Conservation (phyloP, 1,139 yeast species). For the Protomyces pachydermus region DNA sequence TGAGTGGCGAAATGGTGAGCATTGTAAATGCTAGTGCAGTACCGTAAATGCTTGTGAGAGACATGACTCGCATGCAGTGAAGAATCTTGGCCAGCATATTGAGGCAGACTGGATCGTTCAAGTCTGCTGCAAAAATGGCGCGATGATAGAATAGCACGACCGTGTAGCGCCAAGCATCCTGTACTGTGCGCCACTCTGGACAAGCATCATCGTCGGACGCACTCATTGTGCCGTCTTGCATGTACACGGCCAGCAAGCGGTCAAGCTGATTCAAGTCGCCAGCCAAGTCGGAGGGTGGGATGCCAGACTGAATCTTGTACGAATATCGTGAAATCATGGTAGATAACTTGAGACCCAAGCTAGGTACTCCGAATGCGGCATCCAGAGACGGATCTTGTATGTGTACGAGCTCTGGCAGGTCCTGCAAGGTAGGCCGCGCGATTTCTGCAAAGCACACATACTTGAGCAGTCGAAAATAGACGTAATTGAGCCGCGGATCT, state of each 20-base stretch:
- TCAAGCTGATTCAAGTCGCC: not conserved
- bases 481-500: not conserved
- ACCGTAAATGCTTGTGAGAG: conserved; percentile 8
- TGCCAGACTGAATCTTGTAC: not conserved
- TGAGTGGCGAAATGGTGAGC: conserved; percentile 14
- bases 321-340: conserved; percentile 8
- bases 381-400: conserved; percentile 1
- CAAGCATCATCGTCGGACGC: not conserved
- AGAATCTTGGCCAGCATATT: not conserved
- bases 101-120: not conserved
- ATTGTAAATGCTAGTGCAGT: conserved; percentile 16
- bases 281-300: not conserved
- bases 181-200: conserved; percentile 1
- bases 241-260: not conserved
- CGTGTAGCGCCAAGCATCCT: conserved; percentile 15
- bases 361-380: conserved; percentile 13
- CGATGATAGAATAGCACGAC: conserved; percentile 12
- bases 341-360: conserved; percentile 7
- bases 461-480: conserved; percentile 14
- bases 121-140: not conserved
- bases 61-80: conserved; percentile 4
- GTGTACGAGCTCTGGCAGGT: conserved; percentile 1
- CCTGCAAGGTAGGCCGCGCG: conserved; percentile 8
- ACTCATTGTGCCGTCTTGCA: not conserved
- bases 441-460: conserved; percentile 18